Evolutionary conservation across 345 rosid genomes (phyloP), one percentile per base, ranked within the genome.

Genomic region (Alliaria petiolata): DNA sequence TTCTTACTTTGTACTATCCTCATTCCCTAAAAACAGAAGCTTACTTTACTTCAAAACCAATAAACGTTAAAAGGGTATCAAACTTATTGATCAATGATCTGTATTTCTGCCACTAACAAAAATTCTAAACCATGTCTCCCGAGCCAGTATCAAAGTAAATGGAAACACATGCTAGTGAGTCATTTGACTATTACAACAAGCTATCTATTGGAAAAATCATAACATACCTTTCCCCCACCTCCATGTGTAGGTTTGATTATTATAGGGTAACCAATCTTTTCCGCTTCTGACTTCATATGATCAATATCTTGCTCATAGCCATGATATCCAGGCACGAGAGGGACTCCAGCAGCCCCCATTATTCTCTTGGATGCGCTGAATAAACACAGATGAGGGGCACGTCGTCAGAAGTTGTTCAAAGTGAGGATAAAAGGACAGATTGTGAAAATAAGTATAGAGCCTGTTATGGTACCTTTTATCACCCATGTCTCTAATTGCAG

Each of bases 311-410:
- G 98, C 65, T 85, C 93, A 43, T 75, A 75, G 3, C 96, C 98
- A 77, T 90, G 98, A 85, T 93, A 91, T 62, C 97, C 97, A 1
- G 92, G 98, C 60, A 90, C 97, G 22, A 91, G 88, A 10, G 96
- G 97, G 74, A 91, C 98, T 59, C 95, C 97, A 17, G 97, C 97
- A n/a, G 87, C 91, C 3, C 96, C 98, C 98, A 93, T 93, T 81
- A 93, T 93, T 83, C 90, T 86, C 83, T 91, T 90, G 35, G 96
- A 93, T 7, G 96, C 97, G 81, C 98, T 93, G 43, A 34, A 53
- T 22, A 85, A 28, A 69, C 22, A 67, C 39, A 71, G 26, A 70
- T 19, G 35, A 49, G 43, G 45, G 43, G 70, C 40, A 11, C 64
- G 6, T 15, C 26, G 6, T 44, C 44, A 62, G 39, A 53, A 50